Evolutionary conservation across 2,329 filamentous ascomycete genomes (phyloP), one percentile per base, ranked within the genome.

Genomic region (Beauveria medogensis): DNA sequence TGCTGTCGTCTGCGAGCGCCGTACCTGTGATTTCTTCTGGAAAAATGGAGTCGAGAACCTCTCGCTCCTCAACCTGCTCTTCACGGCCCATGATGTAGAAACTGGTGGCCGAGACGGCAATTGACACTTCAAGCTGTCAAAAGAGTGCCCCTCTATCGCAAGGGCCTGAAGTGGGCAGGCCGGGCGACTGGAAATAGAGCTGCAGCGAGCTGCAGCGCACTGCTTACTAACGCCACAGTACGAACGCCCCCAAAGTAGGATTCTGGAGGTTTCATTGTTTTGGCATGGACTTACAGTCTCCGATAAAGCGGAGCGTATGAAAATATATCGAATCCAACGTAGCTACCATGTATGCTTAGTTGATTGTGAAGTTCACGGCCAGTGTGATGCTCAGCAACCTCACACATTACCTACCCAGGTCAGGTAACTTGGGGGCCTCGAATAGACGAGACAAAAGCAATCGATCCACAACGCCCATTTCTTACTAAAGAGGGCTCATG

Each of bases 21-120:
- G 53, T 70, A 93, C 92, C 89, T 82, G 88, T 93, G 68, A 99
- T 96, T 78, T 99, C 94, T 63, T 99, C 93, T 1, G 94, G 92
- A 68, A 97, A 99, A 71, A 99, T 99, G 63, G 93, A 97, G 71
- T 96, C 91, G 72, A 99, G 91, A 68, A 99, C 93, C 75, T 99
- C 94, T 64, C 92, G 88, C 82, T 99, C 94, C 78, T 99, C 94
- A 66, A 87, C 78, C 75, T 99, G 94, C 63, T 99, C 94, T 80
- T 97, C 93, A 72, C 78, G 82, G 55, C 85, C 85, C 85, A 88
- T 87, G 40, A 30, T 64, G 52, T 22, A n/a, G n/a, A 34, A 47
- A 6, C 2, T 24, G 40, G 26, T 16, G 34, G n/a, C 26, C 57
- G 10, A 51, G 50, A 43, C n/a, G 10, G 20, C 43, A 41, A 47